These are phyloP conservation scores for Staphylotrichum longicolle DNA, from an alignment of 495 filamentous ascomycete species.

Conservation along the genomic window DNA sequence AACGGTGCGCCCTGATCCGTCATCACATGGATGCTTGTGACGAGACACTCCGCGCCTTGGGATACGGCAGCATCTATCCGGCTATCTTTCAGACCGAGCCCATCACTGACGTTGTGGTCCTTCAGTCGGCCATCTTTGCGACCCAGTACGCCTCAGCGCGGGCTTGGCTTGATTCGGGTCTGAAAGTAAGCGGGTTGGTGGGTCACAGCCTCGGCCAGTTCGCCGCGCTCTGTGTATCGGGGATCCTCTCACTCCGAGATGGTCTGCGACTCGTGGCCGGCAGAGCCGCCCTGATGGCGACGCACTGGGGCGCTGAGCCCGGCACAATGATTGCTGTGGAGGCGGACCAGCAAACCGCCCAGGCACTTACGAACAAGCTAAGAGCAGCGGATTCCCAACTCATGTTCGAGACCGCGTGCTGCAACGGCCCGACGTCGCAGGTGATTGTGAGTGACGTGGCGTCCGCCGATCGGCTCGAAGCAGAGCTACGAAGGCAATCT, in stretches of 20 bases:
- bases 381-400: no score
- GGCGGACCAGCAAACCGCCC: constrained; percentile 1
- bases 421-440: constrained; percentile 39
- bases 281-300: constrained; percentile 41
- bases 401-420: constrained; percentile 47
- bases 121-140: constrained; percentile 49
- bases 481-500: no score
- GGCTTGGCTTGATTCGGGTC: constrained; percentile 51
- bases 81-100: constrained; percentile 43
- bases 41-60: constrained; percentile 19
- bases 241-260: constrained; percentile 38
- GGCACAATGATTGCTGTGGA: constrained; percentile 50
- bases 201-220: constrained; percentile 58
- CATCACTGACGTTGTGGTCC: constrained; percentile 38
- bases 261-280: constrained; percentile 40
- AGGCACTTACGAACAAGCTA: constrained; percentile 17
- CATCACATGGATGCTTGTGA: constrained; percentile 44
- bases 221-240: constrained; percentile 47
- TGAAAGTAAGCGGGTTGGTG: constrained; percentile 39
- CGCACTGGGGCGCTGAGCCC: constrained; percentile 39
- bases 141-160: constrained; percentile 51
- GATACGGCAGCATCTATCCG: constrained; percentile 44
- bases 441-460: no score
- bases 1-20: constrained; percentile 33
- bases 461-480: no score